Evolutionary conservation across 148 eudicot species (phyloP), one percentile per base, ranked within the genome.

Genomic region (Polygonum maritimum): DNA sequence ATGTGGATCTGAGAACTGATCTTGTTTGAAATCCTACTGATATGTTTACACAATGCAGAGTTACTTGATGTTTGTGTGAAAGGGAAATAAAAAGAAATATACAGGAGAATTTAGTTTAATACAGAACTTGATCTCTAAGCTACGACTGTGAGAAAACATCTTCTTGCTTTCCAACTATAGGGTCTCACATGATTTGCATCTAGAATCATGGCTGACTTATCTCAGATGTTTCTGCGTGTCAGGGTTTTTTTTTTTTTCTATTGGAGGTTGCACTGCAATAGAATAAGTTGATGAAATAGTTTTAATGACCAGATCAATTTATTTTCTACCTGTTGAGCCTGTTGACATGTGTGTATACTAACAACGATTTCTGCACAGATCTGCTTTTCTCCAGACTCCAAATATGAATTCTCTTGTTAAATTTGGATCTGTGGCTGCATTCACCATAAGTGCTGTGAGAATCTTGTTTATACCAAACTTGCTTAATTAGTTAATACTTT

Each of bases 351-450:
- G 63, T 57, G 63, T 19, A 10, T 57, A 22, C 21, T 21, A 57
- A 57, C 31, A 26, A 26, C 63, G 2, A 57, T 40, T 7, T 51
- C 77, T 18, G 63, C 69, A 35, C 84, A 93, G 98, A 86, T 75
- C 82, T 93, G 87, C 91, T 93, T 78, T 86, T 82, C 78, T 92
- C 91, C 83, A 97, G 98, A 76, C 97, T 39, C 98, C 98, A 57
- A 94, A 94, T 79, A 94, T 94, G 98, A 94, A 91, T 87, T 94
- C 98, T 79, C 93, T 94, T 79, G 98, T 94, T 78, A 97, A 97
- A 79, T 90, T 90, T 83, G 98, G 98, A 79, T 90, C 97, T 16
- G 76, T 90, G 78, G 95, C 95, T 82, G 91, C 95, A 36, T 94
- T 94, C 79, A 75, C 86, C 78, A 87, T 94, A 65, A 91, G 95